Percentiles rank a stretch among this genome's conserved stretches.
Evolutionary conservation across 176 grass and related monocot genomes (phyloP).

Genomic region (Oryza glaberrima): DNA sequence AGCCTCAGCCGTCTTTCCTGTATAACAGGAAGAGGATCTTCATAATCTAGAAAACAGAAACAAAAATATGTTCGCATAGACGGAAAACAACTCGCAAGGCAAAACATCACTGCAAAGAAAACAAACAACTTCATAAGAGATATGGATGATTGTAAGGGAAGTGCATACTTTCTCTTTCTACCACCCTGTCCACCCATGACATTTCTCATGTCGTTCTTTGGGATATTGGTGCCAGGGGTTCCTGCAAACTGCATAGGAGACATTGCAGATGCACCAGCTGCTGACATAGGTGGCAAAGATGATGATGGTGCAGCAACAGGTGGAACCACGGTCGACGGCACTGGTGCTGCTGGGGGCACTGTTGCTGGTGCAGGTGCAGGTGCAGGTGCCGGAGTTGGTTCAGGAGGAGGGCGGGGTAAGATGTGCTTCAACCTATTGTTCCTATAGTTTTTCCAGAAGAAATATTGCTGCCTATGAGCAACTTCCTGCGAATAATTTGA

Average conservation of each 20-base stretch:
- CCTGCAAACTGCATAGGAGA: conserved; percentile 89
- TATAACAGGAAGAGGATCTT: neutral
- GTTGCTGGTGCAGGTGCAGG: conserved; percentile 48
- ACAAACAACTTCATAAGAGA: conserved; percentile 34
- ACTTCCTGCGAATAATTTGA: conserved; percentile 72
- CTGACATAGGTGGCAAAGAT: conserved; percentile 58
- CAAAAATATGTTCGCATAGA: neutral
- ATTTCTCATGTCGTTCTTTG: conserved; percentile 78
- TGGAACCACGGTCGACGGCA: conserved; percentile 20
- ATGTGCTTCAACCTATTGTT: conserved; percentile 99
- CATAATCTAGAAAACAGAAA: conserved; percentile 20
- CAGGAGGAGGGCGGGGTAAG: conserved; percentile 82
- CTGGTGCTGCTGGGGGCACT: conserved; percentile 29
- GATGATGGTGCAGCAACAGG: conserved; percentile 40
- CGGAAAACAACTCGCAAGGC: neutral
- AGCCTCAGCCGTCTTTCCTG: conserved; percentile 40
- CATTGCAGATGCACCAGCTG: conserved; percentile 58
- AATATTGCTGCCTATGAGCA: conserved; percentile 95
- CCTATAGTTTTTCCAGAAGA: conserved; percentile 99
- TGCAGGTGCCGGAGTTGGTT: conserved; percentile 52
- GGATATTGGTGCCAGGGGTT: conserved; percentile 61
- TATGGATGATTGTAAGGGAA: conserved; percentile 32
- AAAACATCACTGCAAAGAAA: conserved; percentile 2
- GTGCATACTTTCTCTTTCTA: conserved; percentile 95
- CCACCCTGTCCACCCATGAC: conserved; percentile 59